A percentile compares a stretch with the other conserved stretches of the same genome.
Conservation (phyloP, 257 asterid genomes). For the Haberlea rhodopensis region DNA sequence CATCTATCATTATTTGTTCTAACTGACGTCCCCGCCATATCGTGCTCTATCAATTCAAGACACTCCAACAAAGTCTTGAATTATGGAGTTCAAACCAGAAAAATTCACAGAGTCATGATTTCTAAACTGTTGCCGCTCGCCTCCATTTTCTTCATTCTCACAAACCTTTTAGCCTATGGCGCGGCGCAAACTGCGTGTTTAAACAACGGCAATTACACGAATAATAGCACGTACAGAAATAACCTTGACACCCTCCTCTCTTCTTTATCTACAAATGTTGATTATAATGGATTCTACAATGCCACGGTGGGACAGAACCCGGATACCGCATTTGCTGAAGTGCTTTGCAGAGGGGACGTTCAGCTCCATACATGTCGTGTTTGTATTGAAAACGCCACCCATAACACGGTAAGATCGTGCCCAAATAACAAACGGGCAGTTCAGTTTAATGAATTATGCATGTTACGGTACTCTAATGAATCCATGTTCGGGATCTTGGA, state of each 20-base stretch:
- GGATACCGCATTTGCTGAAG: conserved; percentile 13
- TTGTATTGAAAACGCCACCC: conserved; percentile 1
- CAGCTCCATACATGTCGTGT: conserved; percentile 10
- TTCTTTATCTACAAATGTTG: conserved; percentile 2
- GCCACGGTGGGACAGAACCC: conserved; percentile 3
- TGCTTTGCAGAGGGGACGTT: conserved; percentile 19
- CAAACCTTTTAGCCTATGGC: neutral
- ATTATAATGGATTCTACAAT: conserved; percentile 7
- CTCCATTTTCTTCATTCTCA: conserved; percentile 1
- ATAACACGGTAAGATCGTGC: neutral
- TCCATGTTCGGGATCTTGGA: neutral
- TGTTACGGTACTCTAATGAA: too few species aligned
- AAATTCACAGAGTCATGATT: too few species aligned
- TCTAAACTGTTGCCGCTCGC: neutral
- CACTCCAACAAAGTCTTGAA: too few species aligned
- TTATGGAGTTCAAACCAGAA: too few species aligned
- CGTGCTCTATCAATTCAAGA: too few species aligned
- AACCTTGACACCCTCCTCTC: conserved; percentile 15
- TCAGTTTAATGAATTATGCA: neutral
- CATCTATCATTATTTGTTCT: too few species aligned
- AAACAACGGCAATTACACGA: too few species aligned
- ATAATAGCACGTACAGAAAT: neutral
- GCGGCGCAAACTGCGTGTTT: too few species aligned
- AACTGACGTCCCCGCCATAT: too few species aligned
- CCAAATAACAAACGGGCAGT: conserved; percentile 19